Evolutionary conservation across 192 early-diverging fungal genomes (phyloP).

Genomic region (Coemansia sp.): DNA sequence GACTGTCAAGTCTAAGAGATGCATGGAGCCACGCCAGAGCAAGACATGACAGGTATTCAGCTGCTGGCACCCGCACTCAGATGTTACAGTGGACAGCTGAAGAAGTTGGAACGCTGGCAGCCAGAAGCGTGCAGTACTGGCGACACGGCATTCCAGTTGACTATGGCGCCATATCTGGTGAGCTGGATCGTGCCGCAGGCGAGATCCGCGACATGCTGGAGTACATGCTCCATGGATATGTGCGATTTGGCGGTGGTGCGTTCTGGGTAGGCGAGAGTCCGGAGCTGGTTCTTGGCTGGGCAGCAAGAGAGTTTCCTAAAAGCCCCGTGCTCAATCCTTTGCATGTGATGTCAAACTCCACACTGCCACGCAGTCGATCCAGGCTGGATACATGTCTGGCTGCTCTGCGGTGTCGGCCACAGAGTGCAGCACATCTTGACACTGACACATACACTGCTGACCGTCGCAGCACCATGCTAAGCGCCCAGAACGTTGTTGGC

Average conservation of each 20-base stretch:
- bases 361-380: constrained; percentile 3
- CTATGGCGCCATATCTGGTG: constrained; percentile 14
- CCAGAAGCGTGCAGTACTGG: constrained; percentile 33
- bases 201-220: constrained; percentile 50
- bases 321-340: constrained; percentile 29
- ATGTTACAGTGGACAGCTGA: constrained; percentile 31
- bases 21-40: constrained; percentile 22
- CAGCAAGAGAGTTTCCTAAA: constrained; percentile 41
- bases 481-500: constrained; percentile 26
- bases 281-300: constrained; percentile 29
- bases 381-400: constrained; percentile 34
- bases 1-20: constrained; percentile 27
- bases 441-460: constrained; percentile 18
- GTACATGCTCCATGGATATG: constrained; percentile 41
- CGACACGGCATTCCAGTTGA: constrained; percentile 30
- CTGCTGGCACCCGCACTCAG: constrained; percentile 4
- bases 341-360: not conserved
- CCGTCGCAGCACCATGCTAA: constrained; percentile 11
- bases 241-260: constrained; percentile 35
- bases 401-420: constrained; percentile 31
- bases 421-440: constrained; percentile 9
- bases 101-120: constrained; percentile 31
- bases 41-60: constrained; percentile 8
- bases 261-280: constrained; percentile 36
- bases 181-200: constrained; percentile 20